A percentile compares a stretch with the other conserved stretches of the same genome.
Evolutionary conservation across 2,329 filamentous ascomycete genomes (phyloP).

Genomic region (Phialophora expanda): DNA sequence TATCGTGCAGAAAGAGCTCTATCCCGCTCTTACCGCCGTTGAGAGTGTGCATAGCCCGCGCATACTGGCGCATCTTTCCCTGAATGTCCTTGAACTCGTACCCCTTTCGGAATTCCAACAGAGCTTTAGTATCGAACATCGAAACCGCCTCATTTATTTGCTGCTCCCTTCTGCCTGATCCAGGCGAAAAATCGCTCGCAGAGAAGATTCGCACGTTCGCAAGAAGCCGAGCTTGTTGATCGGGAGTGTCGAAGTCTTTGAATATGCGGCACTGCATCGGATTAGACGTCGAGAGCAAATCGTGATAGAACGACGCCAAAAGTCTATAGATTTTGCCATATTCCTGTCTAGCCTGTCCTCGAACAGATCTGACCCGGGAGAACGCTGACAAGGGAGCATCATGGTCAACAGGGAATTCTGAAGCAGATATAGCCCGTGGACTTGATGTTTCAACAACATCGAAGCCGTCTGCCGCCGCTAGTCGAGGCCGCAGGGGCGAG

Average conservation of each 20-base stretch:
- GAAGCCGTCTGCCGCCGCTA: constrained; percentile 71
- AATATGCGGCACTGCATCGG: constrained; percentile 78
- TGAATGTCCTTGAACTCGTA: constrained; percentile 89
- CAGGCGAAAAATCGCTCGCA: constrained; percentile 78
- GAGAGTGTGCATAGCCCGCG: constrained; percentile 78
- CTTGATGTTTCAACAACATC: constrained; percentile 70
- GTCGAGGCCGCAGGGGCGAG: constrained; percentile 36
- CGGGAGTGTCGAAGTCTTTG: constrained; percentile 82
- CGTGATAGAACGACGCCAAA: constrained; percentile 84
- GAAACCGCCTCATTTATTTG: constrained; percentile 75
- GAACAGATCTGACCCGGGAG: constrained; percentile 73
- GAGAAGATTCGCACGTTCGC: constrained; percentile 79
- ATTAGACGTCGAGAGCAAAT: constrained; percentile 71
- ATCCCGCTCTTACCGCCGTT: constrained; percentile 80
- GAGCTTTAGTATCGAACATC: constrained; percentile 87
- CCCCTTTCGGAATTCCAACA: constrained; percentile 90
- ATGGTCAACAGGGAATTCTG: constrained; percentile 58
- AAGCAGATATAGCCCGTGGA: constrained; percentile 43
- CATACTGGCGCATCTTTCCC: constrained; percentile 86
- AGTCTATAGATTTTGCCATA: constrained; percentile 91
- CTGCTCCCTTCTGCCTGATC: constrained; percentile 72
- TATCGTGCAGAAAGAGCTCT: constrained; percentile 86
- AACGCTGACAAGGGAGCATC: constrained; percentile 72
- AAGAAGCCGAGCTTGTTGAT: constrained; percentile 88
- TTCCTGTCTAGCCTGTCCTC: constrained; percentile 84